Percentiles rank a stretch among this genome's conserved stretches.
These are phyloP conservation scores for Fusarium compactum DNA, from an alignment of 2,329 filamentous ascomycete species.

Conservation along the genomic window DNA sequence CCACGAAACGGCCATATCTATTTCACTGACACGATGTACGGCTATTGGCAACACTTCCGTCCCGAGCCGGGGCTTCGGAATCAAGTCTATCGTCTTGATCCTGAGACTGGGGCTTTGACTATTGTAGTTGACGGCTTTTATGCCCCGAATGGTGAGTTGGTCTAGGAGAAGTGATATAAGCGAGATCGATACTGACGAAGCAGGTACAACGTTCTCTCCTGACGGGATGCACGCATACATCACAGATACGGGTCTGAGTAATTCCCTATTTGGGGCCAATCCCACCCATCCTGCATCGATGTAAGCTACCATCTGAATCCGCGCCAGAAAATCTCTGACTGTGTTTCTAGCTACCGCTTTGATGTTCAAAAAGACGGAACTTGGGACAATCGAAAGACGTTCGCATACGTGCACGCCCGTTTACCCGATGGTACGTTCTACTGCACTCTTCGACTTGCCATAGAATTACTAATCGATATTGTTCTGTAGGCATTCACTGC, in stretches of 20 bases:
- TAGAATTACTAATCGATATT: not conserved
- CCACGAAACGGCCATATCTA: slow-evolving; percentile 69
- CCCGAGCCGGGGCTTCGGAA: slow-evolving; percentile 64
- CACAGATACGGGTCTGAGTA: slow-evolving; percentile 64
- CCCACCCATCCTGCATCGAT: slow-evolving; percentile 59
- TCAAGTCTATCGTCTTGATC: slow-evolving; percentile 70
- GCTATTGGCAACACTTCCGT: slow-evolving; percentile 69
- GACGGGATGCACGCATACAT: slow-evolving; percentile 65
- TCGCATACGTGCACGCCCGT: slow-evolving; percentile 66
- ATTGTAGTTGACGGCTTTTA: slow-evolving; percentile 69
- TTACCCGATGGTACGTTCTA: slow-evolving; percentile 66
- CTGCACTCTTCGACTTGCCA: fast-evolving
- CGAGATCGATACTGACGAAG: not conserved
- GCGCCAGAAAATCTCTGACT: not conserved
- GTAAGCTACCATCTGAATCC: slow-evolving; percentile 49
- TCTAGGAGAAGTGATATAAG: fast-evolving
- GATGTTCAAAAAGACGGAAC: slow-evolving; percentile 61
- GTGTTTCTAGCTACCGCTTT: slow-evolving; percentile 57
- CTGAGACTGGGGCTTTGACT: slow-evolving; percentile 61
- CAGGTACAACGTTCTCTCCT: slow-evolving; percentile 67
- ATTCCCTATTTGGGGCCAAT: slow-evolving; percentile 58
- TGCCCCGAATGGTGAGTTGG: slow-evolving; percentile 63
- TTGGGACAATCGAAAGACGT: slow-evolving; percentile 62
- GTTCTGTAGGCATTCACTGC: slow-evolving; percentile 62
- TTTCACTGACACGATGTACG: slow-evolving; percentile 73